Evolutionary conservation across 352 stramenopile species (phyloP).

Genomic region (Elongisporangium prolatum): DNA sequence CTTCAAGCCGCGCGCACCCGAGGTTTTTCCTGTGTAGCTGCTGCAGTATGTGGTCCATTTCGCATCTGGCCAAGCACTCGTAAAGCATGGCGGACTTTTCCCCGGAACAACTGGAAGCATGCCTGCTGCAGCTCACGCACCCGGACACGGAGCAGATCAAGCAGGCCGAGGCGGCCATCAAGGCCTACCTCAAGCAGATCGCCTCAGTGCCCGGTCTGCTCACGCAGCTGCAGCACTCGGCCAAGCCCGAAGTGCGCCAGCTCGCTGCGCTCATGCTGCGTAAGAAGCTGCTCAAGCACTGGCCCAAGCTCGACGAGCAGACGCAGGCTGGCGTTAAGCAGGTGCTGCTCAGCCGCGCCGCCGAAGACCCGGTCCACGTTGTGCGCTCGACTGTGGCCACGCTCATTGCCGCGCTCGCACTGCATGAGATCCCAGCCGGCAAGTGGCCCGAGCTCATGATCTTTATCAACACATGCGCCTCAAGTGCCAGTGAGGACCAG

Average conservation of each 20-base stretch:
- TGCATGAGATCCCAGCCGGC: conserved; percentile 64
- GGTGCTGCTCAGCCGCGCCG: conserved; percentile 80
- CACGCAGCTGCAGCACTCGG: conserved; percentile 82
- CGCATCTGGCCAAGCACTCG: conserved; percentile 3
- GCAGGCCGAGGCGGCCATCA: conserved; percentile 90
- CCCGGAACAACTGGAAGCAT: conserved; percentile 81
- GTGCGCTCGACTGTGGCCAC: conserved; percentile 85
- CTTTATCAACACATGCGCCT: conserved; percentile 90
- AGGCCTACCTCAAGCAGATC: conserved; percentile 91
- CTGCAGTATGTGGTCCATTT: background rate
- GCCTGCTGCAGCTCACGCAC: conserved; percentile 89
- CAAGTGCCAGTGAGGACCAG: conserved; percentile 76
- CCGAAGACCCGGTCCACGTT: conserved; percentile 81
- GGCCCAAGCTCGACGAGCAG: conserved; percentile 82
- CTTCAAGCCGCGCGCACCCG: background rate
- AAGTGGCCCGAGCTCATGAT: conserved; percentile 93
- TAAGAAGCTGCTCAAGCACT: conserved; percentile 94
- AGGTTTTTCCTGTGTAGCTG: background rate
- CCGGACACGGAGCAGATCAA: conserved; percentile 95
- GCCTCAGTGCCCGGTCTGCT: conserved; percentile 84
- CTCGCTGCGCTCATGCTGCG: conserved; percentile 91
- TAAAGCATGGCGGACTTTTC: conserved; percentile 69
- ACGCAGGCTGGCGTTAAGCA: conserved; percentile 84
- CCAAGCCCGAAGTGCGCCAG: conserved; percentile 84
- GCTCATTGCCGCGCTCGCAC: conserved; percentile 79